A percentile compares a stretch with the other conserved stretches of the same genome.
These are phyloP conservation scores for Micromonas pusilla DNA, from an alignment of 139 green algal species.

Conservation along the genomic window DNA sequence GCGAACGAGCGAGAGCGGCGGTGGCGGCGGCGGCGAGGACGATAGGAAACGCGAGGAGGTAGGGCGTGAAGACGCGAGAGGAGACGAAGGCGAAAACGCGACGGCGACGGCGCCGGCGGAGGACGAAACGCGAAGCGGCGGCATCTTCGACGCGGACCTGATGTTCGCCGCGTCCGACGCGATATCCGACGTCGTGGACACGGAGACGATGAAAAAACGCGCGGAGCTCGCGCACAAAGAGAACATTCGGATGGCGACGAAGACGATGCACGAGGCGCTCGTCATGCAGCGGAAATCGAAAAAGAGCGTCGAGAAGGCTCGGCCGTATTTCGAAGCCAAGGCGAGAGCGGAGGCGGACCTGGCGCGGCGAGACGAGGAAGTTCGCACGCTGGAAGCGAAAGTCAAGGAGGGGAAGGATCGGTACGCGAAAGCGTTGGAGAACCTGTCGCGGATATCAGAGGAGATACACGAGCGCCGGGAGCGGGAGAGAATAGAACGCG, in stretches of 20 bases:
- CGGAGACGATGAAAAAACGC: background rate
- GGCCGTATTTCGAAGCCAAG: constrained; percentile 1
- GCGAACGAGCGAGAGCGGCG: background rate
- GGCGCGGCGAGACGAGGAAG: background rate
- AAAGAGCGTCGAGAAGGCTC: background rate
- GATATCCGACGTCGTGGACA: background rate
- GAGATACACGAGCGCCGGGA: constrained; percentile 7
- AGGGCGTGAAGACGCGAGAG: background rate
- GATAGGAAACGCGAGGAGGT: constrained; percentile 2
- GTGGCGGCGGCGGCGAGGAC: background rate
- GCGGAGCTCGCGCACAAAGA: background rate
- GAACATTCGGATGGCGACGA: background rate
- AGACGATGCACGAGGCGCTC: background rate
- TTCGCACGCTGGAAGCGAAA: background rate
- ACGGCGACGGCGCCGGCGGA: background rate
- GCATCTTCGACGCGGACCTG: background rate
- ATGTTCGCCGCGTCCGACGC: background rate
- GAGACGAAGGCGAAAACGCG: background rate
- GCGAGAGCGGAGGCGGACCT: background rate
- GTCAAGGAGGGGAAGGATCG: background rate
- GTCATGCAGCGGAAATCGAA: background rate
- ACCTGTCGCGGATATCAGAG: background rate
- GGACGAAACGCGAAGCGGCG: background rate
- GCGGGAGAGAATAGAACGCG: background rate
- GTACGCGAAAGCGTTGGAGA: background rate